Evolutionary conservation across 768 basidiomycete genomes (phyloP).

Genomic region (Suillus plorans): DNA sequence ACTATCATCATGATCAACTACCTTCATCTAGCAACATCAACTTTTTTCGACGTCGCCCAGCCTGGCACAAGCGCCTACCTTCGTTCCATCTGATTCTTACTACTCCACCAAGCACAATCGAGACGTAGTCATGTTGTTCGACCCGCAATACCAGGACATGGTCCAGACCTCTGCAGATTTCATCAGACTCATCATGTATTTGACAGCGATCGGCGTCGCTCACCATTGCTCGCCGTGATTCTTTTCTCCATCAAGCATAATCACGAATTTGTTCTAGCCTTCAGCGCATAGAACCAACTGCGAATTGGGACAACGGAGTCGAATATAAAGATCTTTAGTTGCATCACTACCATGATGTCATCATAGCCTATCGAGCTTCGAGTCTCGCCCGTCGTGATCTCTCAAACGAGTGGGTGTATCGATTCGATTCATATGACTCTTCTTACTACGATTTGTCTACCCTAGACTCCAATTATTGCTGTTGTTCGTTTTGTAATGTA

Average conservation of each 20-base stretch:
- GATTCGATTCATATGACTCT: neutral
- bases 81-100: neutral
- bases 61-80: neutral
- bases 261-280: neutral
- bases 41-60: neutral
- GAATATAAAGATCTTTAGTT: neutral
- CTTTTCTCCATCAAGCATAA: neutral
- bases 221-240: neutral
- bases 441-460: neutral
- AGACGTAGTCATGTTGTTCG: neutral
- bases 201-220: neutral
- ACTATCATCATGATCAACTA: neutral
- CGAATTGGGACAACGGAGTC: neutral
- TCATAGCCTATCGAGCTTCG: neutral
- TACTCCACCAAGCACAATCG: neutral
- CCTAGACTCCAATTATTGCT: neutral
- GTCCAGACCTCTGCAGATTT: neutral
- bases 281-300: neutral
- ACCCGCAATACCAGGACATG: neutral
- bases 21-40: neutral
- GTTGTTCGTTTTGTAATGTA: neutral
- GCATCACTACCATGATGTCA: neutral
- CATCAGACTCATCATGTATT: neutral
- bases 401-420: neutral
- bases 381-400: neutral